Conservation (phyloP, 208 protist genomes). For the Endotrypanum monterogeii region DNA sequence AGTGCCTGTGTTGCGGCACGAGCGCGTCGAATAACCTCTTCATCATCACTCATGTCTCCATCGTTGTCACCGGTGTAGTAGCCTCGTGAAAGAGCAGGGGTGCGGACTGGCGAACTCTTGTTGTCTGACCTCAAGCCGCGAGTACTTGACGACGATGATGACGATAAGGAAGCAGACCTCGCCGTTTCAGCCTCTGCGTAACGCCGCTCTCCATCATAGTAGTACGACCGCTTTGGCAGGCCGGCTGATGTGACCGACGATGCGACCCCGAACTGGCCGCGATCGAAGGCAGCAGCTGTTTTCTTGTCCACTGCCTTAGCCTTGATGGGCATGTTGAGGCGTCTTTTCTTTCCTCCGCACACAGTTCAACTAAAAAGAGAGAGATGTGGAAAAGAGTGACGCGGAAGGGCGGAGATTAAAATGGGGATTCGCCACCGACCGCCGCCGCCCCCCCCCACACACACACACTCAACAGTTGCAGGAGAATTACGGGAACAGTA, state of each 20-base stretch:
- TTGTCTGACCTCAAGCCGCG: neutral
- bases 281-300: slow-evolving; percentile 49
- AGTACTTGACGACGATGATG: slow-evolving; percentile 20
- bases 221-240: slow-evolving; percentile 39
- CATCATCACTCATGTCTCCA: slow-evolving; percentile 24
- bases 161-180: slow-evolving; percentile 29
- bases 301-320: slow-evolving; percentile 66
- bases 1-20: slow-evolving; percentile 26
- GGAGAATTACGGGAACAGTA: too few species aligned
- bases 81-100: neutral
- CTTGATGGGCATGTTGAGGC: slow-evolving; percentile 70
- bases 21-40: slow-evolving; percentile 27
- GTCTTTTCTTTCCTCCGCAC: too few species aligned
- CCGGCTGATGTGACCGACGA: neutral
- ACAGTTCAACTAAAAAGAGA: too few species aligned
- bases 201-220: slow-evolving; percentile 37
- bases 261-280: slow-evolving; percentile 40
- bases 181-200: slow-evolving; percentile 14
- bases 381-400: too few species aligned
- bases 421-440: too few species aligned
- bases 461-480: too few species aligned
- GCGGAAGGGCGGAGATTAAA: too few species aligned
- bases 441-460: too few species aligned
- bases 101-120: too few species aligned
- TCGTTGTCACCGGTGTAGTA: neutral